These are phyloP conservation scores for Magnolia officinalis DNA, from an alignment of 164 flowering plant species.

Conservation along the genomic window DNA sequence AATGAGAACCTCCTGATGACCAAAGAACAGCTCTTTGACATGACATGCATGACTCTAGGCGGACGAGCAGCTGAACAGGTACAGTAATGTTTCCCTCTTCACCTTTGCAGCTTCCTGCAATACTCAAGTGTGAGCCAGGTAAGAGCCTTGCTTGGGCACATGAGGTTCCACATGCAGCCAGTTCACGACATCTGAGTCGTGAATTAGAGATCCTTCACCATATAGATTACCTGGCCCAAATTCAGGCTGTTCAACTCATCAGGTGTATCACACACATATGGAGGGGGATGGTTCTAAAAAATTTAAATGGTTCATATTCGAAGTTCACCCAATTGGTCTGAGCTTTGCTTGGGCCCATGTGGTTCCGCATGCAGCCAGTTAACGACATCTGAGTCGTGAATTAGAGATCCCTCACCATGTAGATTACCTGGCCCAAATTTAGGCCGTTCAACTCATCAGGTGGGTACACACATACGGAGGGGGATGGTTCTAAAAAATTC, in stretches of 20 bases:
- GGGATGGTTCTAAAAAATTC: no score
- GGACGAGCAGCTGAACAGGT: constrained; percentile 99
- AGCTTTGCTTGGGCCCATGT: neutral
- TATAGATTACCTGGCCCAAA: no score
- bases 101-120: neutral
- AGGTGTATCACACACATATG: no score
- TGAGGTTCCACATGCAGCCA: neutral
- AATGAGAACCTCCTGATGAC: constrained; percentile 92
- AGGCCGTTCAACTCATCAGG: no score
- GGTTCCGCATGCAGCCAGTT: neutral
- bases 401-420: neutral
- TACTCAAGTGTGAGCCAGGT: no score
- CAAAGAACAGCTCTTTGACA: constrained; percentile 91
- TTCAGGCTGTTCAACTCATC: no score
- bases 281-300: no score
- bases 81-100: neutral
- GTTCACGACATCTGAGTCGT: neutral
- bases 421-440: no score
- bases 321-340: no score
- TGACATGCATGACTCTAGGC: constrained; percentile 98
- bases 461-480: no score
- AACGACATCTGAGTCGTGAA: neutral
- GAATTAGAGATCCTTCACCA: neutral
- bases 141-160: neutral
- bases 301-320: no score